phyloP scores from a whole-genome alignment of 306 rosid species.

The Senna siamea region DNA sequence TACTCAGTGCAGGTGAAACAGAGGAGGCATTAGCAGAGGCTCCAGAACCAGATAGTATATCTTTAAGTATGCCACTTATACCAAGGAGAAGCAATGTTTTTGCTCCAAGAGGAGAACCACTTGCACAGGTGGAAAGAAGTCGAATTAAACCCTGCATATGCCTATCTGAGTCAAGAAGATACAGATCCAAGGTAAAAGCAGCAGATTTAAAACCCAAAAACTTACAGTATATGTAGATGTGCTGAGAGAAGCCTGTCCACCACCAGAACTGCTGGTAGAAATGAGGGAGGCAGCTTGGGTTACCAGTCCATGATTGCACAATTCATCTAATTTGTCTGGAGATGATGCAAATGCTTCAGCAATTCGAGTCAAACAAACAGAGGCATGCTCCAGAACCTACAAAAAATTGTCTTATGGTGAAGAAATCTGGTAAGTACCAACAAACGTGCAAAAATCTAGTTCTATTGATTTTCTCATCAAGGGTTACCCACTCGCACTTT shows the following conservation, averaged over 20 bases:
- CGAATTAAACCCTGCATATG: slow-evolving; percentile 89
- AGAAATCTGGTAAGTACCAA: neutral
- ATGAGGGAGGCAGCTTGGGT: slow-evolving; percentile 94
- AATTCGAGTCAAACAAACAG: slow-evolving; percentile 97
- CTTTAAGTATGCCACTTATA: slow-evolving; percentile 93
- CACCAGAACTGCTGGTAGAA: slow-evolving; percentile 93
- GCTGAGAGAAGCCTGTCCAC: slow-evolving; percentile 96
- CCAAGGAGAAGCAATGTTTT: slow-evolving; percentile 91
- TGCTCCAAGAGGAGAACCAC: slow-evolving; percentile 96
- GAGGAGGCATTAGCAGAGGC: slow-evolving; percentile 71
- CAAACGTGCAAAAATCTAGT: neutral
- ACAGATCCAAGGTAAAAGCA: slow-evolving; percentile 15
- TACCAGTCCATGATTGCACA: slow-evolving; percentile 93
- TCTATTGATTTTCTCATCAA: neutral
- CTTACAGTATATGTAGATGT: slow-evolving; percentile 91
- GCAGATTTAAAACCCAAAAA: slow-evolving; percentile 21
- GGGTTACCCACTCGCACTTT: neutral
- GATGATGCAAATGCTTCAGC: slow-evolving; percentile 97
- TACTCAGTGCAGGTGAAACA: slow-evolving; percentile 88
- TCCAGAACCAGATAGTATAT: slow-evolving; percentile 86
- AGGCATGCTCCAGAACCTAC: slow-evolving; percentile 98
- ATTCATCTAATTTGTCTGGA: slow-evolving; percentile 89
- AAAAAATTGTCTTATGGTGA: slow-evolving; percentile 18
- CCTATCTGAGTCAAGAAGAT: slow-evolving; percentile 42
- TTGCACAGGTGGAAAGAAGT: slow-evolving; percentile 94